These are phyloP conservation scores for Erythrobasidium yunnanense DNA, from an alignment of 768 basidiomycete genomes.

Conservation along the genomic window DNA sequence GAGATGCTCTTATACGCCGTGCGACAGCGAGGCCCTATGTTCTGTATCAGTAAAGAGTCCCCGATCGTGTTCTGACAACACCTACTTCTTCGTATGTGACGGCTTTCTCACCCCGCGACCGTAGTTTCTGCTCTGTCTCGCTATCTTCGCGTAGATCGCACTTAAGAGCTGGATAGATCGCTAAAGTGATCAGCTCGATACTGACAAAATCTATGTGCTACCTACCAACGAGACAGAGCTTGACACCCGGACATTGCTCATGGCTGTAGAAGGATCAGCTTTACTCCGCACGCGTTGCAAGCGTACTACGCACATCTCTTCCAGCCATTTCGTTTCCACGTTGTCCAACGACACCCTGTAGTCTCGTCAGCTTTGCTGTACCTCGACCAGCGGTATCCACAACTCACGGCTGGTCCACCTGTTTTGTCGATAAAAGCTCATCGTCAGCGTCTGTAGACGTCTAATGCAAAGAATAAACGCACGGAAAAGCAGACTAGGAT, in stretches of 20 bases:
- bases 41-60: neutral
- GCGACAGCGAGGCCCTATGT: slow-evolving; percentile 81
- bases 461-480: slow-evolving; percentile 36
- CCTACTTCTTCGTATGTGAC: slow-evolving; percentile 83
- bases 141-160: slow-evolving; percentile 87
- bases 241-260: slow-evolving; percentile 89
- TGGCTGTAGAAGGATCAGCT: slow-evolving; percentile 50
- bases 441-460: neutral
- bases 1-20: slow-evolving; percentile 90
- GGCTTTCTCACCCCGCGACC: slow-evolving; percentile 57
- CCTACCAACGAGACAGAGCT: slow-evolving; percentile 51
- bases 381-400: neutral
- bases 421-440: neutral
- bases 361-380: neutral
- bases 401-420: slow-evolving; percentile 58
- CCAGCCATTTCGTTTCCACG: slow-evolving; percentile 60
- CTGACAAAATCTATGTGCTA: neutral
- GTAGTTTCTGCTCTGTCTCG: slow-evolving; percentile 58
- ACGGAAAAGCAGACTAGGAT: slow-evolving; percentile 93
- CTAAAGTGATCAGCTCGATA: neutral
- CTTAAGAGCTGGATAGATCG: slow-evolving; percentile 55
- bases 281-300: neutral
- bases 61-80: neutral
- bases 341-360: slow-evolving; percentile 70
- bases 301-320: neutral